Percentiles rank a stretch among this genome's conserved stretches.
Evolutionary conservation across 2,329 filamentous ascomycete species (phyloP).

Genomic region (Pseudogymnoascus sp.): DNA sequence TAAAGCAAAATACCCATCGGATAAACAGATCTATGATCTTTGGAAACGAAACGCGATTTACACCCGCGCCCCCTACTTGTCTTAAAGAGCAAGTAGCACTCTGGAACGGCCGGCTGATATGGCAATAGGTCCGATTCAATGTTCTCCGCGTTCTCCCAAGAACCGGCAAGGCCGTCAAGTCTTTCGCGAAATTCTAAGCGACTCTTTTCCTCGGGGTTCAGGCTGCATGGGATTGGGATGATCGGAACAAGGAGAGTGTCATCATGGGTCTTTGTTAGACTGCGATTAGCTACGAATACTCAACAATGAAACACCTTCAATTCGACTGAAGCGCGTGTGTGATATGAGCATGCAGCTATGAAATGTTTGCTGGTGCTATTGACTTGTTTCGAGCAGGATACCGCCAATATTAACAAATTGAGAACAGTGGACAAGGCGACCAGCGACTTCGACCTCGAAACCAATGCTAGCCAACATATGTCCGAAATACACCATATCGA

Average conservation of each 20-base stretch:
- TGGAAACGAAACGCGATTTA: constrained; percentile 12
- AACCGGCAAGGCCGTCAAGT: constrained; percentile 95
- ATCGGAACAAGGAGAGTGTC: constrained; percentile 26
- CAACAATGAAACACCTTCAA: constrained; percentile 10
- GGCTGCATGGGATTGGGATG: constrained; percentile 29
- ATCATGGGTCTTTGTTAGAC: constrained; percentile 17
- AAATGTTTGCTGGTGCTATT: constrained; percentile 4
- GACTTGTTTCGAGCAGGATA: constrained; percentile 3
- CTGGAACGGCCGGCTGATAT: constrained; percentile 15
- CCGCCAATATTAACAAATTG: neutral
- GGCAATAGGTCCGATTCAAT: constrained; percentile 87
- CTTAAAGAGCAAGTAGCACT: constrained; percentile 4
- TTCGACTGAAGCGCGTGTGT: constrained; percentile 3
- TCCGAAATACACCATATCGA: neutral
- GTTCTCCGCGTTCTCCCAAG: constrained; percentile 96
- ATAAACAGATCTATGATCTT: constrained; percentile 9
- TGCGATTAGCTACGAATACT: constrained; percentile 7
- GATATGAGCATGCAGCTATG: constrained; percentile 8
- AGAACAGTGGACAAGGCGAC: neutral
- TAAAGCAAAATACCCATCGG: constrained; percentile 14
- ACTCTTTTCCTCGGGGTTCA: constrained; percentile 23
- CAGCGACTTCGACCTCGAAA: neutral
- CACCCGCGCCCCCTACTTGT: constrained; percentile 10
- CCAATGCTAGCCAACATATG: neutral
- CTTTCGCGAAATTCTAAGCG: constrained; percentile 95